Evolutionary conservation across 192 early-diverging fungal genomes (phyloP).

Genomic region (Globomyces pollinis-pini): DNA sequence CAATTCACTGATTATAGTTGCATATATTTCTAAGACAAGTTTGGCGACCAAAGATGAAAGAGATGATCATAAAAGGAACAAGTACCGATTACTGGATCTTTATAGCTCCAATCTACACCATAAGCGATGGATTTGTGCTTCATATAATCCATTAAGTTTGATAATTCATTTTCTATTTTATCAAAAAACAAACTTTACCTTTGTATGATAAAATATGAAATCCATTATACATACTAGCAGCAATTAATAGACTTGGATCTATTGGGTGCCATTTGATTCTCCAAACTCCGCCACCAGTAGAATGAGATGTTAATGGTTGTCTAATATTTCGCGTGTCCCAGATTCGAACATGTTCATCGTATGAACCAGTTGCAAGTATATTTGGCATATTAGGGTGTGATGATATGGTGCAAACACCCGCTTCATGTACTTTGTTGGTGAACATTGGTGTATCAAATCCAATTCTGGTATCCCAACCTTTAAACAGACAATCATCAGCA

Average conservation of each 20-base stretch:
- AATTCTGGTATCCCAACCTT: conserved; percentile 77
- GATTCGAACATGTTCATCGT: conserved; percentile 79
- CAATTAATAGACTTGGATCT: conserved; percentile 48
- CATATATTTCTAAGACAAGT: too few species aligned
- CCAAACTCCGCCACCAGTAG: conserved; percentile 88
- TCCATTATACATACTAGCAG: conserved; percentile 89
- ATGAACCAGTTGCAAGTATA: conserved; percentile 82
- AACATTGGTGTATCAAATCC: background rate
- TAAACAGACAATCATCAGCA: conserved; percentile 80
- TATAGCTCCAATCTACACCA: conserved; percentile 41
- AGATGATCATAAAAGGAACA: conserved; percentile 53
- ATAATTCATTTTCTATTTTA: background rate
- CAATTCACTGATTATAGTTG: too few species aligned
- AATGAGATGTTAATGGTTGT: conserved; percentile 56
- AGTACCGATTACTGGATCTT: conserved; percentile 32
- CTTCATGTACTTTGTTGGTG: conserved; percentile 52
- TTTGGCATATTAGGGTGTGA: conserved; percentile 70
- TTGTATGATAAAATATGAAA: conserved; percentile 52
- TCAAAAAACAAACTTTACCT: background rate
- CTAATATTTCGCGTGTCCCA: conserved; percentile 89
- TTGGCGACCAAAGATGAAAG: conserved; percentile 43
- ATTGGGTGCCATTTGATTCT: conserved; percentile 88
- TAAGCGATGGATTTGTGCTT: conserved; percentile 38
- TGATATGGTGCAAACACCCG: conserved; percentile 88
- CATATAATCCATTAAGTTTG: conserved; percentile 15